A percentile compares a stretch with the other conserved stretches of the same genome.
phyloP scores from a whole-genome alignment of 441 rosid species.

The Populus hybrid region DNA sequence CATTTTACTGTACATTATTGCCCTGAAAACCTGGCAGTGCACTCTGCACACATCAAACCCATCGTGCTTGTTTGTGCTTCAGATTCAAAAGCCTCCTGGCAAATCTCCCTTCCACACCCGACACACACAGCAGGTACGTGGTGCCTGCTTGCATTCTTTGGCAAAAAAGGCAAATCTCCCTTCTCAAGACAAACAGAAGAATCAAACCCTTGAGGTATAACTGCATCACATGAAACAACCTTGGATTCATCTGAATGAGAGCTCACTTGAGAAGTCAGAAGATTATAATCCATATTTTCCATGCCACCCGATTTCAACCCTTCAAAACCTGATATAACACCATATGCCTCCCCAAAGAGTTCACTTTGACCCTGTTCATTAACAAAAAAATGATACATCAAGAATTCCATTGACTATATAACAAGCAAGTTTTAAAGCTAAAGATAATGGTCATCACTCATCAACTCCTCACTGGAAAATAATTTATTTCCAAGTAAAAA shows the following conservation, averaged over 20 bases:
- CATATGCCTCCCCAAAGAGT: slow-evolving; percentile 30
- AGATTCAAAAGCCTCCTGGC: slow-evolving; percentile 30
- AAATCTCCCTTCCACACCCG: slow-evolving; percentile 48
- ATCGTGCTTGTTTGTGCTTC: slow-evolving; percentile 29
- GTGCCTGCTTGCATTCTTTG: slow-evolving; percentile 34
- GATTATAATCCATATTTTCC: slow-evolving; percentile 44
- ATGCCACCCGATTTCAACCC: slow-evolving; percentile 32
- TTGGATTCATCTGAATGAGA: slow-evolving; percentile 30
- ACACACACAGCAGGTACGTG: slow-evolving; percentile 33
- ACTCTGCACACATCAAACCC: slow-evolving; percentile 39
- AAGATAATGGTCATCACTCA: background rate
- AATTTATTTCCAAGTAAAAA: background rate
- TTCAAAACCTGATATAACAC: slow-evolving; percentile 29
- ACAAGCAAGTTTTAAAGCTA: background rate
- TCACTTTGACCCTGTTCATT: slow-evolving; percentile 41
- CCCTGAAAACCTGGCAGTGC: slow-evolving; percentile 45
- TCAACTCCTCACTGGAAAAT: background rate
- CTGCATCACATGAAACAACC: slow-evolving; percentile 31
- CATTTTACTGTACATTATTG: slow-evolving; percentile 27
- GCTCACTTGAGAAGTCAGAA: slow-evolving; percentile 30
- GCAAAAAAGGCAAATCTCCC: slow-evolving; percentile 46
- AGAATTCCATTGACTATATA: background rate
- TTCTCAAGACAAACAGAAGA: slow-evolving; percentile 46
- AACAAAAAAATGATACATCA: slow-evolving; percentile 5
- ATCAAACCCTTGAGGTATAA: slow-evolving; percentile 30